A percentile compares a stretch with the other conserved stretches of the same genome.
phyloP scores from a whole-genome alignment of 805 yeast genomes.

The Suhomyces pyralidae region DNA sequence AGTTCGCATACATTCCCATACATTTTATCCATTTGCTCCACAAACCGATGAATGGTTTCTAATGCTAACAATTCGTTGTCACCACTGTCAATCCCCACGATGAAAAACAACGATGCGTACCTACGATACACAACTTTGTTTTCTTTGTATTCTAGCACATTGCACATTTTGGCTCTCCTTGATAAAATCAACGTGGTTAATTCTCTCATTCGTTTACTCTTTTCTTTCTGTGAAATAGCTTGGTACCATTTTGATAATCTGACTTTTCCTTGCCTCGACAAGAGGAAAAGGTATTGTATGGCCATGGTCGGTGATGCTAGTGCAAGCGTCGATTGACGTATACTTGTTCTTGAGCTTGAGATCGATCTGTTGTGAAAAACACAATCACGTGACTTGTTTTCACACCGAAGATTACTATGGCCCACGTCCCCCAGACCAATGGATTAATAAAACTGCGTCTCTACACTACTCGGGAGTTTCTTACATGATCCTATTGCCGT shows the following conservation, averaged over 20 bases:
- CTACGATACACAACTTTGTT: slow-evolving; percentile 85
- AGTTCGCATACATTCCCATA: slow-evolving; percentile 96
- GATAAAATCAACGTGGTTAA: slow-evolving; percentile 80
- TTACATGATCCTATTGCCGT: background rate
- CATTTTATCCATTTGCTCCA: slow-evolving; percentile 93
- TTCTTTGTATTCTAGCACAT: slow-evolving; percentile 82
- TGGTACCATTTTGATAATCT: slow-evolving; percentile 92
- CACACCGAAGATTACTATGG: background rate
- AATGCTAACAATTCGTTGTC: slow-evolving; percentile 86
- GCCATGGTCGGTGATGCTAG: slow-evolving; percentile 47
- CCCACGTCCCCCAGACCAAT: no score
- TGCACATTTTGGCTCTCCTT: slow-evolving; percentile 92
- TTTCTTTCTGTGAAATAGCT: slow-evolving; percentile 80
- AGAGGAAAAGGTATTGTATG: slow-evolving; percentile 71
- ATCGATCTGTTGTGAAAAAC: background rate
- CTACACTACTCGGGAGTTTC: background rate
- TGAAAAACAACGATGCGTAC: slow-evolving; percentile 89
- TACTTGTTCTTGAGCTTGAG: background rate
- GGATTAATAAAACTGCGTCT: background rate
- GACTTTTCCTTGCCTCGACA: slow-evolving; percentile 94
- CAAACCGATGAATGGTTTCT: slow-evolving; percentile 88
- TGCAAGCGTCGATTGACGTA: background rate
- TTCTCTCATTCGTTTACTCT: slow-evolving; percentile 78
- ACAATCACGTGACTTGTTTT: background rate
- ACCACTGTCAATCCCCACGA: slow-evolving; percentile 76